Evolutionary conservation across 306 rosid species (phyloP).

Genomic region (Delonix regia): DNA sequence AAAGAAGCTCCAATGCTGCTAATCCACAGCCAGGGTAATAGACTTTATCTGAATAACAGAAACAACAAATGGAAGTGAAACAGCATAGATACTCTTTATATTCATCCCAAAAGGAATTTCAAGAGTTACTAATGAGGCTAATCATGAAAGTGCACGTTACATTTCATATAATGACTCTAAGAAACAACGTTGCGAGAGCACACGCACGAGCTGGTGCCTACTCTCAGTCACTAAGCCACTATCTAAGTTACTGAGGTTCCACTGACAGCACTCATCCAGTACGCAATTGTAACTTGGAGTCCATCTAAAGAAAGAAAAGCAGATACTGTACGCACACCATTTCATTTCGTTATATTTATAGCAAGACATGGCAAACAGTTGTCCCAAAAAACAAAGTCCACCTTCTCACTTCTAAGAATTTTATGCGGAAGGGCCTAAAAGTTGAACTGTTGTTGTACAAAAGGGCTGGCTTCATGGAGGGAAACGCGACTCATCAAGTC

Average conservation of each 20-base stretch:
- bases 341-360: not conserved
- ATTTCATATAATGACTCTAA: not conserved
- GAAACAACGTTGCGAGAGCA: no score
- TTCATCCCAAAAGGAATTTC: not conserved
- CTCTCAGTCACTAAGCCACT: no score
- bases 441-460: not conserved
- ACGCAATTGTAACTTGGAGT: not conserved
- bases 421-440: not conserved
- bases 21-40: slow-evolving; percentile 53
- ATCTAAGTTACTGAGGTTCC: no score
- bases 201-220: no score
- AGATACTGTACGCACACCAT: no score
- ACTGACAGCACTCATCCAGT: no score
- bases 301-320: no score
- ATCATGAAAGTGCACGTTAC: not conserved
- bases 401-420: no score
- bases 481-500: slow-evolving; percentile 55
- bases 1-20: slow-evolving; percentile 28
- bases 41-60: slow-evolving; percentile 55
- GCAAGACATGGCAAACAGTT: not conserved
- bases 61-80: slow-evolving; percentile 7
- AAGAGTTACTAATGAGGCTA: not conserved
- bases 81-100: not conserved
- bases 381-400: not conserved
- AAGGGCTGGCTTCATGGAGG: not conserved